Evolutionary conservation across 129 eudicot species (phyloP), one percentile per base, ranked within the genome.

Genomic region (Tanacetum coccineum): DNA sequence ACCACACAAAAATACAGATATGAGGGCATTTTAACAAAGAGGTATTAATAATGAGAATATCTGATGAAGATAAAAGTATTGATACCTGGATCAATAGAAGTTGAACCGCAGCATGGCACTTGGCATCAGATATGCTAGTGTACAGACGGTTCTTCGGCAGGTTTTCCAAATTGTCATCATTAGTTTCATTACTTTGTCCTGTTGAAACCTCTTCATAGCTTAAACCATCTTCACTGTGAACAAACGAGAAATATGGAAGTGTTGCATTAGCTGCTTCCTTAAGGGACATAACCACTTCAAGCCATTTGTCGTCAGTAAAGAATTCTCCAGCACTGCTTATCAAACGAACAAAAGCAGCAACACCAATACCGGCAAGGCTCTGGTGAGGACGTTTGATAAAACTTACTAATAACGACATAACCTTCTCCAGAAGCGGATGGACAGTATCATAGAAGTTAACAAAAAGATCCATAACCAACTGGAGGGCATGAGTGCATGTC

Each of bases 291-390:
- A 87, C 99, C 74, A 87, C 99, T 68, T 94, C 95, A 50, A 77
- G 79, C 99, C 99, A 94, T 59, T 89, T 87, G 22, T 89, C 99
- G 66, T 87, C 99, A 21, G 99, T 77, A 26, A 94, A 94, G 50
- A 84, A 79, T 15, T 87, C 83, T 39, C 99, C 99, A 63, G 97
- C 89, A 84, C 89, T 89, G 76, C 90, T 89, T 82, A 94, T 81
- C 73, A 94, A 76, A 54, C 97, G 95, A 60, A 89, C 97, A 81
- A 86, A 94, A 30, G 99, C 99, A 73, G 97, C 96, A 68, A 94
- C 85, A 61, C 99, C 99, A 67, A 94, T 94, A 39, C 99, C 97
- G 69, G 96, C 99, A 72, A 94, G 93, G 72, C 96, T 94, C 66
- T 94, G 97, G 76, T 94, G 99, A 59, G 99, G 99, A 63, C 97